Conservation (phyloP, 2,329 filamentous ascomycete genomes). For the Epichloe aotearoae region DNA sequence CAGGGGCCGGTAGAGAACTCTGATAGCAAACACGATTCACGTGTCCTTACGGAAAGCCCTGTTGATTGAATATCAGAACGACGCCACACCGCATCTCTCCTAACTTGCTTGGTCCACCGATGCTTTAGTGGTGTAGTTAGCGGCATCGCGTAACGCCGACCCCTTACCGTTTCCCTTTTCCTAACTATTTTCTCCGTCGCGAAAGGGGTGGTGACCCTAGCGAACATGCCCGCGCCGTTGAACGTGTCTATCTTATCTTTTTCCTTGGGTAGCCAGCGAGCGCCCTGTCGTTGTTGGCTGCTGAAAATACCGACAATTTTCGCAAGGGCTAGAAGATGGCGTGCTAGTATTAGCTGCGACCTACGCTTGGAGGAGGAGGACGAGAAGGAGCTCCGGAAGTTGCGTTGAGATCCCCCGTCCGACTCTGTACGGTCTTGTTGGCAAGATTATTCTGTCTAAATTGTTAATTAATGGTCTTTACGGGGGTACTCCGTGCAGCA, state of each 20-base stretch:
- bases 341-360: too few species aligned
- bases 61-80: neutral
- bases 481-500: neutral
- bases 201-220: neutral
- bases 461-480: neutral
- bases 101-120: neutral
- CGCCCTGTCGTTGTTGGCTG: neutral
- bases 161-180: neutral
- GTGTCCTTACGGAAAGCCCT: neutral
- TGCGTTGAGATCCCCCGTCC: too few species aligned
- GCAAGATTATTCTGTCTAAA: too few species aligned
- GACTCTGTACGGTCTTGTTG: too few species aligned
- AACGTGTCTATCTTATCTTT: neutral
- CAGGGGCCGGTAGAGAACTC: neutral
- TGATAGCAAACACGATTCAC: neutral
- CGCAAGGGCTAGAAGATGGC: neutral
- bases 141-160: neutral
- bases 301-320: neutral
- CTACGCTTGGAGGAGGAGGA: too few species aligned
- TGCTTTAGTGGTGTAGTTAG: neutral
- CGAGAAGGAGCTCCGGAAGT: too few species aligned
- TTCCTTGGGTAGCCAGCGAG: neutral
- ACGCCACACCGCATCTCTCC: neutral
- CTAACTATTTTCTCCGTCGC: neutral
- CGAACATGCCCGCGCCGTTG: slow-evolving; percentile 3